A percentile compares a stretch with the other conserved stretches of the same genome.
phyloP scores from a whole-genome alignment of 495 filamentous ascomycete species.

The Cudoniella acicularis region DNA sequence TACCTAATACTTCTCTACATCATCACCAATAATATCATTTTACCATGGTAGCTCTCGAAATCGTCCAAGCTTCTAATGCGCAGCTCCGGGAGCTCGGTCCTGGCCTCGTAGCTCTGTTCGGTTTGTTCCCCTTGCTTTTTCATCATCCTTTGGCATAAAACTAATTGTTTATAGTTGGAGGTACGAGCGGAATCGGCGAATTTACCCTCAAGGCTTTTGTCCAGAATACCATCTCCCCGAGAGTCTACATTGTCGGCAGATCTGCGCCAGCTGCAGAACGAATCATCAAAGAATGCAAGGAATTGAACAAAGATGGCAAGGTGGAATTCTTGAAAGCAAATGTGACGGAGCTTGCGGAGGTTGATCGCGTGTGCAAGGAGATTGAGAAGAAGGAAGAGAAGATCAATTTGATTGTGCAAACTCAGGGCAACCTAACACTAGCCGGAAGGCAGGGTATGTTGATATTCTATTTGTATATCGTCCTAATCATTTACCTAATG shows the following conservation, averaged over 20 bases:
- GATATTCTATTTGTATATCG: no score
- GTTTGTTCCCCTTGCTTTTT: slow-evolving; percentile 25
- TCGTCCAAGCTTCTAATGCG: slow-evolving; percentile 39
- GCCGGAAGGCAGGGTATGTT: slow-evolving; percentile 18
- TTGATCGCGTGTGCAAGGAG: slow-evolving; percentile 29
- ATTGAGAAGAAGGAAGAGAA: slow-evolving; percentile 20
- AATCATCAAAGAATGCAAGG: slow-evolving; percentile 32
- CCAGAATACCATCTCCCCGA: slow-evolving; percentile 29
- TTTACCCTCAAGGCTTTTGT: slow-evolving; percentile 39
- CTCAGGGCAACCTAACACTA: slow-evolving; percentile 27
- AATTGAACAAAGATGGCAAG: slow-evolving; percentile 25
- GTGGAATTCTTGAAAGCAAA: slow-evolving; percentile 28
- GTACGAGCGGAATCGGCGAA: slow-evolving; percentile 40
- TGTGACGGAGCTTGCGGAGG: slow-evolving; percentile 26
- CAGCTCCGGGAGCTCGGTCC: slow-evolving; percentile 39
- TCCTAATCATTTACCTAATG: no score
- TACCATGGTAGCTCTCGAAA: slow-evolving; percentile 41
- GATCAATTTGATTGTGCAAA: slow-evolving; percentile 30
- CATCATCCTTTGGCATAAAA: background rate
- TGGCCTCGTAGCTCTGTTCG: slow-evolving; percentile 50
- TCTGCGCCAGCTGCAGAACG: slow-evolving; percentile 34
- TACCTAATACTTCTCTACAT: background rate
- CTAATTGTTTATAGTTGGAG: slow-evolving; percentile 31
- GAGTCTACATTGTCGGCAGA: slow-evolving; percentile 40
- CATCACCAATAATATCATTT: background rate